Conservation (phyloP, 1,139 yeast genomes). For the Candida albicans region DNA sequence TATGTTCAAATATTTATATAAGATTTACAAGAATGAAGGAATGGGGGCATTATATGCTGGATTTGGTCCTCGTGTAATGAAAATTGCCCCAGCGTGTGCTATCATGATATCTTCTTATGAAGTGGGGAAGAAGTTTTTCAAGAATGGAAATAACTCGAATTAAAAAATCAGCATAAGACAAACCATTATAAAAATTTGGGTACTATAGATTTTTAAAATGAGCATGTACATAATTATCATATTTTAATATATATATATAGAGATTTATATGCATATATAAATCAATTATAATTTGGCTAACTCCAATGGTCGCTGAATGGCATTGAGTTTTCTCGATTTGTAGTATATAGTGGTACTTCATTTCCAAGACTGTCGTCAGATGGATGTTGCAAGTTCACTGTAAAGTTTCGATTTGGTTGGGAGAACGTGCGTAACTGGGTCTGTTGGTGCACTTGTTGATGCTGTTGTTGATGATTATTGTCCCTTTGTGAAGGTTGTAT, state of each 20-base stretch:
- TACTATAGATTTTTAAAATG: background rate
- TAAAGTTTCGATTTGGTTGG: background rate
- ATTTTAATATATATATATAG: background rate
- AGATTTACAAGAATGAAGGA: conserved; percentile 74
- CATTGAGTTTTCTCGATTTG: conserved; percentile 6
- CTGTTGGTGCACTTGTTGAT: conserved; percentile 5
- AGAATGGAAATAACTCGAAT: conserved; percentile 19
- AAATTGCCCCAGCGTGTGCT: conserved; percentile 97
- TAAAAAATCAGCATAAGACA: background rate
- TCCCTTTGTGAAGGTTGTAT: background rate
- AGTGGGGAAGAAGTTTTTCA: conserved; percentile 71
- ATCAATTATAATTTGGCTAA: background rate
- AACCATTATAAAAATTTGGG: background rate
- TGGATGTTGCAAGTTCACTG: background rate
- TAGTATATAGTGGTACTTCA: background rate
- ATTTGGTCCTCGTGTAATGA: conserved; percentile 77
- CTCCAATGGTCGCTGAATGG: conserved; percentile 11
- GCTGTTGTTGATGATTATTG: conserved; percentile 6
- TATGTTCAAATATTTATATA: conserved; percentile 66
- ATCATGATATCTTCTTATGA: conserved; percentile 97
- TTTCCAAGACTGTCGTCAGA: background rate
- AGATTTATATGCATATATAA: conserved; percentile 1
- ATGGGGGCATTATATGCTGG: conserved; percentile 78
- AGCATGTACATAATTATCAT: conserved; percentile 1
- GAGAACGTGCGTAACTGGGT: background rate